These are phyloP conservation scores for Aplosporella prunicola DNA, from an alignment of 2,329 filamentous ascomycete species.

Conservation along the genomic window DNA sequence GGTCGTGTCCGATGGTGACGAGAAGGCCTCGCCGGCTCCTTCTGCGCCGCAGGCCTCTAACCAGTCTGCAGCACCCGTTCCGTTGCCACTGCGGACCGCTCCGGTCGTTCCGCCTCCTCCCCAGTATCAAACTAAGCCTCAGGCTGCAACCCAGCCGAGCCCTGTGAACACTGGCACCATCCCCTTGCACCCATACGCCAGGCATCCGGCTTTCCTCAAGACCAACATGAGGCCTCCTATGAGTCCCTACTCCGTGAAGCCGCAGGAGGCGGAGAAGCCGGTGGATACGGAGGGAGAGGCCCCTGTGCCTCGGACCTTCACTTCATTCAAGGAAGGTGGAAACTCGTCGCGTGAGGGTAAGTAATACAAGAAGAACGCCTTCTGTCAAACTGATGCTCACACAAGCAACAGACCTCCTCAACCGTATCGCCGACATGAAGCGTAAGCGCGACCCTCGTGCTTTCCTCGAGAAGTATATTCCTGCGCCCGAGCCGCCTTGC, in stretches of 20 bases:
- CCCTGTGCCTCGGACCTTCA: constrained; percentile 33
- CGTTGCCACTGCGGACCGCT: constrained; percentile 4
- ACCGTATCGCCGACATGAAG: constrained; percentile 16
- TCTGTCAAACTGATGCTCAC: neutral
- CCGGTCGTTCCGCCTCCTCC: neutral
- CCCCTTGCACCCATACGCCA: constrained; percentile 9
- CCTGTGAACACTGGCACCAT: constrained; percentile 6
- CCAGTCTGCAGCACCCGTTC: constrained; percentile 1
- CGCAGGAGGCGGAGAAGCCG: constrained; percentile 1
- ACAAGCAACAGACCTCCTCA: constrained; percentile 19
- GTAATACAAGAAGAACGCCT: constrained; percentile 2
- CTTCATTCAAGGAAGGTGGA: too few relatives aligned
- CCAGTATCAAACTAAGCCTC: neutral
- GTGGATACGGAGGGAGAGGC: constrained; percentile 25
- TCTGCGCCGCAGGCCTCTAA: constrained; percentile 1
- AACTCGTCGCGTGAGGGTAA: constrained; percentile 25
- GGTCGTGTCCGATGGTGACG: constrained; percentile 27
- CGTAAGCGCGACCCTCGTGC: constrained; percentile 17
- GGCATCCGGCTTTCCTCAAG: constrained; percentile 12
- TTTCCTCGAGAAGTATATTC: constrained; percentile 32
- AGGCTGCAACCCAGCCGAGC: constrained; percentile 1
- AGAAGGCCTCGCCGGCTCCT: neutral
- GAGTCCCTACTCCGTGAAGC: neutral
- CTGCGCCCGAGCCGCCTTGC: constrained; percentile 20
- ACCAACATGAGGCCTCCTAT: constrained; percentile 9